Conservation (phyloP, 2,329 filamentous ascomycete species). For the Fusarium sp. region DNA sequence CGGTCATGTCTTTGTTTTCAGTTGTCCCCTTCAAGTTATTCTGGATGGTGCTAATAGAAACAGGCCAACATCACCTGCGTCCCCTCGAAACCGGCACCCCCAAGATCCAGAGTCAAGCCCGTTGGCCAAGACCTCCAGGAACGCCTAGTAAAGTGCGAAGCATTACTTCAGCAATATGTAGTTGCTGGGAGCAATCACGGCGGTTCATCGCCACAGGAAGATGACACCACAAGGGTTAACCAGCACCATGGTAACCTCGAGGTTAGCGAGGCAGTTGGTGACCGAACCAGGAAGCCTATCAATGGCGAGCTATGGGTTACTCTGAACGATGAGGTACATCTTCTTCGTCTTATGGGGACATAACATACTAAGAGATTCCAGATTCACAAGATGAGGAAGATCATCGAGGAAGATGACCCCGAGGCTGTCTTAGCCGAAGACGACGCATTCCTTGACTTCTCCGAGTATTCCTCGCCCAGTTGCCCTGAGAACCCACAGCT, state of each 20-base stretch:
- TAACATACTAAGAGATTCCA: background rate
- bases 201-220: background rate
- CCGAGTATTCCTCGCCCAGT: background rate
- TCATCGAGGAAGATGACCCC: slow-evolving; percentile 7
- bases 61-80: background rate
- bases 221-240: background rate
- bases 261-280: background rate
- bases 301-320: background rate
- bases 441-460: background rate
- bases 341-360: background rate
- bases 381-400: background rate
- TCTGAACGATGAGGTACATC: background rate
- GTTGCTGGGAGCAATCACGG: background rate
- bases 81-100: background rate
- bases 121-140: background rate
- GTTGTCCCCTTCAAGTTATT: background rate
- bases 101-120: background rate
- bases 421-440: slow-evolving; percentile 1
- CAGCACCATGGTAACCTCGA: background rate
- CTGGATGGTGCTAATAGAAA: background rate
- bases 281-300: background rate
- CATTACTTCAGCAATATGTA: background rate
- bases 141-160: background rate
- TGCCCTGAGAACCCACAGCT: background rate
- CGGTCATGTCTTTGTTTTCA: too few species aligned